A percentile compares a stretch with the other conserved stretches of the same genome.
Evolutionary conservation across 768 basidiomycete species (phyloP).

Genomic region (Phylloporus arenicola): DNA sequence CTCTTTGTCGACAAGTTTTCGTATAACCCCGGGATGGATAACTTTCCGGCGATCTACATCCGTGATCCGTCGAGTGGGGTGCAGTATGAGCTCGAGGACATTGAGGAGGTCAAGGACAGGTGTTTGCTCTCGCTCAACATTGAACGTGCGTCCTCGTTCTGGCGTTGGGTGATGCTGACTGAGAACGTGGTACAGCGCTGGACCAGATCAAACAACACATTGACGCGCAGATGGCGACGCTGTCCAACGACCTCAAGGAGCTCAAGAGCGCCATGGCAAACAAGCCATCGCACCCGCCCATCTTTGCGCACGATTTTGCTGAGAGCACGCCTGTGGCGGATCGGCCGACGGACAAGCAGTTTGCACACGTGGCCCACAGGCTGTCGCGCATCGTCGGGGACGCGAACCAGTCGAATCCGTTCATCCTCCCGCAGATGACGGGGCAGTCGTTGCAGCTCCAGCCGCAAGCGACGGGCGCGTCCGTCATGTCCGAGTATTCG

Average conservation of each 20-base stretch:
- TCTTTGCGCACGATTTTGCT: constrained; percentile 50
- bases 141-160: constrained; percentile 67
- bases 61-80: constrained; percentile 89
- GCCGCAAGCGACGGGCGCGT: constrained; percentile 72
- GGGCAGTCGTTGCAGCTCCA: constrained; percentile 55
- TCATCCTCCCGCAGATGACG: constrained; percentile 57
- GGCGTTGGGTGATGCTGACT: constrained; percentile 1
- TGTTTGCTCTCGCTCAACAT: constrained; percentile 90
- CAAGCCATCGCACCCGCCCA: constrained; percentile 47
- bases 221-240: constrained; percentile 77
- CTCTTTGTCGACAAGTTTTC: constrained; percentile 94
- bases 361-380: constrained; percentile 66
- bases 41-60: constrained; percentile 94
- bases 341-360: constrained; percentile 72
- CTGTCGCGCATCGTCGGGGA: constrained; percentile 65
- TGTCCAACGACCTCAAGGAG: constrained; percentile 89
- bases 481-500: constrained; percentile 67
- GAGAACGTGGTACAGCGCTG: constrained; percentile 52
- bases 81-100: constrained; percentile 93
- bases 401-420: constrained; percentile 25
- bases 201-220: constrained; percentile 99
- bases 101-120: constrained; percentile 85
- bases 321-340: constrained; percentile 61
- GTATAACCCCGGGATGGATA: constrained; percentile 87
- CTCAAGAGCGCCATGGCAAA: constrained; percentile 62